Conservation (phyloP, 441 rosid genomes). For the Aquilaria agallochum region DNA sequence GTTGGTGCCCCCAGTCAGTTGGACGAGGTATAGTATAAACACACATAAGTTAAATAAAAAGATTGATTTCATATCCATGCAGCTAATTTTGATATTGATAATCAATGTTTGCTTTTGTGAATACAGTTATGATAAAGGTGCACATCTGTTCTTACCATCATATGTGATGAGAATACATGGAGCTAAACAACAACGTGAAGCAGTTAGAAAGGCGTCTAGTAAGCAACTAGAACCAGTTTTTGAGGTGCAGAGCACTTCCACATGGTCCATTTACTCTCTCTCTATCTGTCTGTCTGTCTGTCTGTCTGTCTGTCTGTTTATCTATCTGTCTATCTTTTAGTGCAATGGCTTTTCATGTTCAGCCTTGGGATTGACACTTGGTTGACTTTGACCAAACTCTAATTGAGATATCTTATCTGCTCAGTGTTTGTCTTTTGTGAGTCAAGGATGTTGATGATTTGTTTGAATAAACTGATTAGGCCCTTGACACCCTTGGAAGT, state of each 20-base stretch:
- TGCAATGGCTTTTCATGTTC: not conserved
- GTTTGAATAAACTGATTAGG: constrained; percentile 40
- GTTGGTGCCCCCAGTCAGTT: constrained; percentile 92
- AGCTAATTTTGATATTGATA: too few species aligned
- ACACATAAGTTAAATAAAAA: not conserved
- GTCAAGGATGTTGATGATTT: constrained; percentile 11
- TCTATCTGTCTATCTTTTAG: constrained; percentile 10
- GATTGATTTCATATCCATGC: too few species aligned
- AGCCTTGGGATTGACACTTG: not conserved
- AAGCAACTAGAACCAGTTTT: constrained; percentile 64
- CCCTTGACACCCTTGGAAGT: constrained; percentile 90
- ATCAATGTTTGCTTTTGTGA: constrained; percentile 8
- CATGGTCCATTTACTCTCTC: not conserved
- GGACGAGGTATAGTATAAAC: constrained; percentile 67
- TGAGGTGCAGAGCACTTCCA: constrained; percentile 50
- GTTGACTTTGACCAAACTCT: not conserved
- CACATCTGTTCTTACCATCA: constrained; percentile 79
- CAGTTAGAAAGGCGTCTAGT: constrained; percentile 61
- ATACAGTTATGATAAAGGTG: constrained; percentile 90
- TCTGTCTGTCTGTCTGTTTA: constrained; percentile 1
- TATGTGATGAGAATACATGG: constrained; percentile 95
- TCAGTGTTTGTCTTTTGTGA: constrained; percentile 2
- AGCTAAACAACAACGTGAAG: constrained; percentile 72
- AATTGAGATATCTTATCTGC: not conserved
- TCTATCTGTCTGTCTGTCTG: constrained; percentile 6